These are phyloP conservation scores for Coemansia furcata DNA, from an alignment of 192 early-diverging fungal species.

Conservation along the genomic window DNA sequence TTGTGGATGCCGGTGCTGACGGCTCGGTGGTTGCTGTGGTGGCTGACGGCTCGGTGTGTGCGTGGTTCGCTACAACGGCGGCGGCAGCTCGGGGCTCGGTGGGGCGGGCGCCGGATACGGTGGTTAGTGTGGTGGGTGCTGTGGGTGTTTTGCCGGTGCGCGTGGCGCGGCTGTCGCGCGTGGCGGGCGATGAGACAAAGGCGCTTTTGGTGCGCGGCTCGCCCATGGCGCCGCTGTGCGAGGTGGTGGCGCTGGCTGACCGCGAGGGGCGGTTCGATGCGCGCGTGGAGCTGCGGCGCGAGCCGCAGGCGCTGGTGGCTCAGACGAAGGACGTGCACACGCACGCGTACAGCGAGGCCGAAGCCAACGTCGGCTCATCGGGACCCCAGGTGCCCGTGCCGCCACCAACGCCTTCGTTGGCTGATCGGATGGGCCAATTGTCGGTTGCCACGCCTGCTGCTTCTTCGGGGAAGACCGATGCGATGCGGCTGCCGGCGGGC, in stretches of 20 bases:
- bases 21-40: slow-evolving; percentile 42
- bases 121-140: slow-evolving; percentile 10
- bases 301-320: not conserved
- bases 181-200: slow-evolving; percentile 23
- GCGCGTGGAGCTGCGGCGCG: slow-evolving; percentile 19
- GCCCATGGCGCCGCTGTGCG: slow-evolving; percentile 33
- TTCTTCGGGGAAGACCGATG: not conserved
- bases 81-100: slow-evolving; percentile 5
- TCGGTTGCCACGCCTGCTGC: slow-evolving; percentile 14
- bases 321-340: not conserved
- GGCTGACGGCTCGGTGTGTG: slow-evolving; percentile 23
- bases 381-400: slow-evolving; percentile 3
- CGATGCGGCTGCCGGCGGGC: slow-evolving; percentile 13
- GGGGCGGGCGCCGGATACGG: slow-evolving; percentile 33
- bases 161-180: slow-evolving; percentile 42
- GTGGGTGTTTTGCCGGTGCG: slow-evolving; percentile 12
- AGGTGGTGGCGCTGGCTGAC: slow-evolving; percentile 33
- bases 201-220: slow-evolving; percentile 43
- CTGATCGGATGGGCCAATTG: slow-evolving; percentile 40
- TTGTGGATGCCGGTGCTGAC: slow-evolving; percentile 22
- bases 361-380: slow-evolving; percentile 11
- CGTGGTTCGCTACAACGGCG: slow-evolving; percentile 26
- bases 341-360: slow-evolving; percentile 24
- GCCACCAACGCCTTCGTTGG: slow-evolving; percentile 28
- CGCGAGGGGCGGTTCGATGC: slow-evolving; percentile 29